Evolutionary conservation across 2,329 filamentous ascomycete species (phyloP).

Genomic region (Beauveria australis): DNA sequence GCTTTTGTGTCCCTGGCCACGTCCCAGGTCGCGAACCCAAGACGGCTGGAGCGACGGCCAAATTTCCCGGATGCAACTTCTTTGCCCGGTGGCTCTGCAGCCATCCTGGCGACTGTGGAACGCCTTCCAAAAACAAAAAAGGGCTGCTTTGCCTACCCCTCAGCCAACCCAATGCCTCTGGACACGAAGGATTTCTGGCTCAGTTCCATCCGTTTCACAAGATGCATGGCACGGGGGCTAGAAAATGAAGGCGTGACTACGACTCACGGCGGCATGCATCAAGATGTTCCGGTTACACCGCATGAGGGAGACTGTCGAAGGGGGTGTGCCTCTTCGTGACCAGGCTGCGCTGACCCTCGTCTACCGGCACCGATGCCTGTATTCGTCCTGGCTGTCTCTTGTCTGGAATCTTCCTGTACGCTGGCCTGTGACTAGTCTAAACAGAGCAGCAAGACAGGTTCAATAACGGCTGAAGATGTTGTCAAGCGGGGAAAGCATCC

Average conservation of each 20-base stretch:
- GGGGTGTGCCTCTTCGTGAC: background rate
- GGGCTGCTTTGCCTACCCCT: background rate
- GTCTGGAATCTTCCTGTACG: background rate
- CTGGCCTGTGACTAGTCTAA: background rate
- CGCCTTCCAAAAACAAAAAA: background rate
- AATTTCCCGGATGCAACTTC: background rate
- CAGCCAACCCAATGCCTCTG: background rate
- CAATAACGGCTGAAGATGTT: constrained; percentile 3
- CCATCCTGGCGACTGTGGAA: background rate
- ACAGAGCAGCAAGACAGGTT: background rate
- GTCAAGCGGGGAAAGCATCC: constrained; percentile 3
- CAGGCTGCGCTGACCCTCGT: background rate
- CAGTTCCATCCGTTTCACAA: background rate
- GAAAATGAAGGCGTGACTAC: background rate
- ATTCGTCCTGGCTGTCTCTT: background rate
- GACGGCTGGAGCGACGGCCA: background rate
- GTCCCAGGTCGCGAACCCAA: background rate
- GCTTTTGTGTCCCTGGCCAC: background rate
- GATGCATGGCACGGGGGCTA: background rate
- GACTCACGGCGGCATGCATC: background rate
- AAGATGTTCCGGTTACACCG: background rate
- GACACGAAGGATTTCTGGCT: background rate
- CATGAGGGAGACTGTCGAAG: background rate
- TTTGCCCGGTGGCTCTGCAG: background rate
- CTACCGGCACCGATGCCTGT: background rate